phyloP scores from a whole-genome alignment of 805 yeast species.

The Ogataea naganishii region DNA sequence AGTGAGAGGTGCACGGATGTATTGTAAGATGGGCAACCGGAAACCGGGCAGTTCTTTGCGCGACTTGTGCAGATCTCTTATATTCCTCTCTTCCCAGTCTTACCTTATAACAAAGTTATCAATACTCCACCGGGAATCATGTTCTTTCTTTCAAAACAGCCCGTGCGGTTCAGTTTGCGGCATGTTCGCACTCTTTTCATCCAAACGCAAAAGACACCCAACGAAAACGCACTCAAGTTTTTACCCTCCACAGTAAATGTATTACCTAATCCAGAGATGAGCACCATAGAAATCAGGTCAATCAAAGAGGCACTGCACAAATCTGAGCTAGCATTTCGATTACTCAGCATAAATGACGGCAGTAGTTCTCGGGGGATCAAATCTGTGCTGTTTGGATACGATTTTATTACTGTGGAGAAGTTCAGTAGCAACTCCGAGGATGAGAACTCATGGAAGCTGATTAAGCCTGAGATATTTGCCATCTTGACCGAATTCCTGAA shows the following conservation, averaged over 20 bases:
- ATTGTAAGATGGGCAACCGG: no score
- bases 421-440: conserved; percentile 27
- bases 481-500: conserved; percentile 46
- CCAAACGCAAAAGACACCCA: conserved; percentile 81
- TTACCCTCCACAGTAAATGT: conserved; percentile 59
- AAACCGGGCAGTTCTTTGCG: no score
- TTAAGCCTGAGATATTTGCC: conserved; percentile 61
- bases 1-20: no score
- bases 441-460: conserved; percentile 47
- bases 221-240: conserved; percentile 79
- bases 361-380: conserved; percentile 37
- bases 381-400: conserved; percentile 71
- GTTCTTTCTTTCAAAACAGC: no score
- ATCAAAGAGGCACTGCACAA: conserved; percentile 63
- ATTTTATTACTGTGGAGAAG: conserved; percentile 80
- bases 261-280: conserved; percentile 44
- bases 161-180: no score
- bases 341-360: conserved; percentile 58
- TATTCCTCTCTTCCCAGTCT: no score
- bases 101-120: no score
- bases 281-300: conserved; percentile 61
- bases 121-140: no score
- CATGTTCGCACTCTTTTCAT: conserved; percentile 39
- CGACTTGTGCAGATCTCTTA: no score
- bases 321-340: conserved; percentile 70